These are phyloP conservation scores for Fistulinella prunicolor DNA, from an alignment of 768 basidiomycete genomes.

Conservation along the genomic window DNA sequence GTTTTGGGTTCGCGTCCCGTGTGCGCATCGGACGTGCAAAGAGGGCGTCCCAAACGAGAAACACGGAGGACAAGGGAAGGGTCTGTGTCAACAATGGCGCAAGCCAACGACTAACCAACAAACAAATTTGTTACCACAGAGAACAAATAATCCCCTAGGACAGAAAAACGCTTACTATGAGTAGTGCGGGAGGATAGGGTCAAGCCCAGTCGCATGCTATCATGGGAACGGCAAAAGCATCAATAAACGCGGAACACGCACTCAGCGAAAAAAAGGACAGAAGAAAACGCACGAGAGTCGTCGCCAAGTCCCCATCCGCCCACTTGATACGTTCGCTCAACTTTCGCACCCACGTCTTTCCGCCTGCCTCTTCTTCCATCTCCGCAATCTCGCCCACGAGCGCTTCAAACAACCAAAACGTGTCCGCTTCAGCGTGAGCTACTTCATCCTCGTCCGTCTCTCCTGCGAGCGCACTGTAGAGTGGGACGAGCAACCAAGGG, in stretches of 20 bases:
- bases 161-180: slow-evolving; percentile 56
- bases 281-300: slow-evolving; percentile 47
- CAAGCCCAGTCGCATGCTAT: slow-evolving; percentile 62
- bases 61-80: slow-evolving; percentile 56
- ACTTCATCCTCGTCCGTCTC: slow-evolving; percentile 61
- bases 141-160: neutral
- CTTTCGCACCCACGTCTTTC: slow-evolving; percentile 57
- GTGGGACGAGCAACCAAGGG: slow-evolving; percentile 64
- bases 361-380: slow-evolving; percentile 66
- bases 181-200: slow-evolving; percentile 73
- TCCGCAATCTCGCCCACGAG: slow-evolving; percentile 71
- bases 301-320: slow-evolving; percentile 62
- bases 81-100: slow-evolving; percentile 70
- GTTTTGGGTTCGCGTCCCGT: slow-evolving; percentile 52
- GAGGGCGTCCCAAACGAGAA: slow-evolving; percentile 69
- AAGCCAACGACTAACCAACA: slow-evolving; percentile 61
- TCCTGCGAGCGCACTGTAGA: slow-evolving; percentile 60
- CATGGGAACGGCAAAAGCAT: neutral
- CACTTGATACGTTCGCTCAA: slow-evolving; percentile 57
- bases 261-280: neutral
- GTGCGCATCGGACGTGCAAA: slow-evolving; percentile 58
- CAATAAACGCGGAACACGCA: neutral
- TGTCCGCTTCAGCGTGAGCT: slow-evolving; percentile 72
- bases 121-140: neutral
- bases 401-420: slow-evolving; percentile 79